Conservation (phyloP, 2,329 filamentous ascomycete genomes). For the Aaosphaeria arxii region DNA sequence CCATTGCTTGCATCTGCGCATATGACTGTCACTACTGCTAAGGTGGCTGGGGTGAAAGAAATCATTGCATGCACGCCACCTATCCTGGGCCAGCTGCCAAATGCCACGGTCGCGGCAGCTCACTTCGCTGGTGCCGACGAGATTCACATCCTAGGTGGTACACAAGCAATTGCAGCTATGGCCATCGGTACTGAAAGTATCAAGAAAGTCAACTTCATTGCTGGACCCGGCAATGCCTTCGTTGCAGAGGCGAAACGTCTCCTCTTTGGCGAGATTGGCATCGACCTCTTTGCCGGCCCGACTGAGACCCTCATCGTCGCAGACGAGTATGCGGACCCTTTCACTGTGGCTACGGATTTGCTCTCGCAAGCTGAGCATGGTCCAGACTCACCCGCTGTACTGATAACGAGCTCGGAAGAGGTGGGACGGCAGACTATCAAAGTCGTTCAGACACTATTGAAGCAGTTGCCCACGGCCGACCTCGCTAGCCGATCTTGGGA, state of each 20-base stretch:
- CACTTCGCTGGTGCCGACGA: conserved; percentile 50
- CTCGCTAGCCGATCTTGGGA: conserved; percentile 5
- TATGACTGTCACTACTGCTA: conserved; percentile 57
- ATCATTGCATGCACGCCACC: conserved; percentile 54
- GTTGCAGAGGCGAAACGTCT: conserved; percentile 54
- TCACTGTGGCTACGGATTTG: conserved; percentile 46
- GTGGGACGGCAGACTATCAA: conserved; percentile 5
- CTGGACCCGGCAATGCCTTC: conserved; percentile 54
- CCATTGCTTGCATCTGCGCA: conserved; percentile 53
- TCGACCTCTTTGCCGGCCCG: conserved; percentile 54
- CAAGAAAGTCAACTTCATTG: conserved; percentile 51
- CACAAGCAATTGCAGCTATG: conserved; percentile 54
- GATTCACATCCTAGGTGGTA: conserved; percentile 52
- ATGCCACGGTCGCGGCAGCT: conserved; percentile 51
- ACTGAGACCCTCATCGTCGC: conserved; percentile 53
- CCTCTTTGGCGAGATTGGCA: conserved; percentile 54
- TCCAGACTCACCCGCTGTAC: conserved; percentile 50
- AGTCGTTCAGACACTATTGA: conserved; percentile 5
- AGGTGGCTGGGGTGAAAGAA: conserved; percentile 51
- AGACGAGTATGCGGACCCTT: conserved; percentile 47
- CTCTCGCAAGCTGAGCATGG: conserved; percentile 53
- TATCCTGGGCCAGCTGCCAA: conserved; percentile 47
- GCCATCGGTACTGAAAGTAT: conserved; percentile 50
- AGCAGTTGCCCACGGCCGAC: conserved; percentile 5
- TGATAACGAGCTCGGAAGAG: conserved; percentile 47